Conservation (phyloP, 768 basidiomycete genomes). For the Termitomyces sp. region DNA sequence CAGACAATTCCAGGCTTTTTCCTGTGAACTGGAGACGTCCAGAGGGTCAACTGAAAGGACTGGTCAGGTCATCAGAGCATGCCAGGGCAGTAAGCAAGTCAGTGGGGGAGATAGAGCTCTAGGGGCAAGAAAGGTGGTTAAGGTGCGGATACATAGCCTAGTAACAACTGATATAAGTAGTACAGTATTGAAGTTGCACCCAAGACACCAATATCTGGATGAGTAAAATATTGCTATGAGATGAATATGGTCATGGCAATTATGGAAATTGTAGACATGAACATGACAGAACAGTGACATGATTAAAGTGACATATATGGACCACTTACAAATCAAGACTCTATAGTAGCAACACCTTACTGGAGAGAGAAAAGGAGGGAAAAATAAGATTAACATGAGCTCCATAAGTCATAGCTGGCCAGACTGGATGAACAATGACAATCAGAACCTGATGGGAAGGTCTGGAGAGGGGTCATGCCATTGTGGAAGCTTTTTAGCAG, state of each 20-base stretch:
- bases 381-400: background rate
- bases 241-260: background rate
- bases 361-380: background rate
- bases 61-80: too few species aligned
- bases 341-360: background rate
- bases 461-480: too few species aligned
- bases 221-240: background rate
- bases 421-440: background rate
- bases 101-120: too few species aligned
- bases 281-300: background rate
- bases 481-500: too few species aligned
- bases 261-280: background rate
- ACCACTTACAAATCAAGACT: background rate
- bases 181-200: background rate
- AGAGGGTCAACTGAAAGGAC: too few species aligned
- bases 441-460: background rate
- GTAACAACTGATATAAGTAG: background rate
- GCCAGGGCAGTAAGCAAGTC: too few species aligned
- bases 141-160: background rate
- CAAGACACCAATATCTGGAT: background rate
- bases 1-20: too few species aligned
- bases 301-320: background rate
- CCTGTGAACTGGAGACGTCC: too few species aligned
- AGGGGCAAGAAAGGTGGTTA: too few species aligned
- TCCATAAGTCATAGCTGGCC: background rate